Conservation (phyloP, 805 yeast genomes). For the Starmera caribaea region DNA sequence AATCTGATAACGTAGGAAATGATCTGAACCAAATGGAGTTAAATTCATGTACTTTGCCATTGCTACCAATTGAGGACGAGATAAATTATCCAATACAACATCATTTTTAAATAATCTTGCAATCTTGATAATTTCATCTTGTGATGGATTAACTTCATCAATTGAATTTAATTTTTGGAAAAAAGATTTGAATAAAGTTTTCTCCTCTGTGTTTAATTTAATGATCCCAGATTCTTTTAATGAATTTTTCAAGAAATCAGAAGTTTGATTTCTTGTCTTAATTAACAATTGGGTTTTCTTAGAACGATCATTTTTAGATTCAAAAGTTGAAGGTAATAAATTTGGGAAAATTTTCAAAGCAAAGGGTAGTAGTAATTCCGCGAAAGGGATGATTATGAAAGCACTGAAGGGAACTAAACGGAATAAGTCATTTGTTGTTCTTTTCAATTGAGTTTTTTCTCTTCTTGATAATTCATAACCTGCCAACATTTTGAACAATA, state of each 20-base stretch:
- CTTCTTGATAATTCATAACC: constrained; percentile 91
- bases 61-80: constrained; percentile 86
- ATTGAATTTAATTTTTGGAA: constrained; percentile 60
- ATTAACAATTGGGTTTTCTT: constrained; percentile 47
- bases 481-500: constrained; percentile 70
- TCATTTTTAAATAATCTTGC: constrained; percentile 92
- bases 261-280: constrained; percentile 53
- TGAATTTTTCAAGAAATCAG: constrained; percentile 54
- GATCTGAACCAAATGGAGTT: constrained; percentile 90
- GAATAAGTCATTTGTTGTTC: constrained; percentile 79
- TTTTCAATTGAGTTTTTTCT: constrained; percentile 76
- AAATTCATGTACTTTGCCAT: constrained; percentile 87
- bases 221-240: constrained; percentile 61
- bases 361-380: constrained; percentile 81
- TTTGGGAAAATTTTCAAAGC: constrained; percentile 93
- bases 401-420: constrained; percentile 89
- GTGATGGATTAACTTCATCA: constrained; percentile 44
- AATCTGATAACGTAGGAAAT: constrained; percentile 83
- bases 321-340: constrained; percentile 87
- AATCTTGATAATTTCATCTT: constrained; percentile 67
- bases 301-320: constrained; percentile 50
- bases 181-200: constrained; percentile 67
- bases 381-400: constrained; percentile 87
- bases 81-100: constrained; percentile 81
- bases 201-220: constrained; percentile 58